Conservation (phyloP, 306 rosid genomes). For the Castanospermum australe region DNA sequence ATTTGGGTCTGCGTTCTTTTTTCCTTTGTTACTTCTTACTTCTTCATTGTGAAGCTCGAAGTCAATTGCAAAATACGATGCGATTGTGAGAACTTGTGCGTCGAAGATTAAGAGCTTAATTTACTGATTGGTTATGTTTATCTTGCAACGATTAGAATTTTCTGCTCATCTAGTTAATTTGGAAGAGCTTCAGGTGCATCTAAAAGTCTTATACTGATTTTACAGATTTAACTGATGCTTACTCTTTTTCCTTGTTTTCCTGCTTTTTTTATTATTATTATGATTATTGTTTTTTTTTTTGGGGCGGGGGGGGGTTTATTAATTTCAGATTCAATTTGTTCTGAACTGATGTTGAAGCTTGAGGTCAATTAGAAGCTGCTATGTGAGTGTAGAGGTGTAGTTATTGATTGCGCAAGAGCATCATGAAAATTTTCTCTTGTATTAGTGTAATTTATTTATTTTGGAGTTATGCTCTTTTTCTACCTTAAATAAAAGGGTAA, state of each 20-base stretch:
- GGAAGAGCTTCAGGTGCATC: background rate
- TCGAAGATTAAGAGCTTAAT: conserved; percentile 4
- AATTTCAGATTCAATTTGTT: conserved; percentile 11
- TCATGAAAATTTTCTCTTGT: background rate
- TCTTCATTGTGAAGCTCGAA: background rate
- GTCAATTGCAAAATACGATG: background rate
- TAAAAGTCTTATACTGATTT: background rate
- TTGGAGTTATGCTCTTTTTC: background rate
- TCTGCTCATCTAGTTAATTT: background rate
- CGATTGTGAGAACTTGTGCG: background rate
- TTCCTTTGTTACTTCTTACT: background rate
- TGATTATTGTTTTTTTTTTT: too few species aligned
- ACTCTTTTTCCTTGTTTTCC: background rate
- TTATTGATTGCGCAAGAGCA: background rate
- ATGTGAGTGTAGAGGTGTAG: background rate
- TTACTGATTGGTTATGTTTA: background rate
- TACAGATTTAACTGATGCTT: background rate
- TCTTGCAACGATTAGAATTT: background rate
- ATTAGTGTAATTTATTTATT: background rate
- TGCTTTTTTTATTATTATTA: too few species aligned
- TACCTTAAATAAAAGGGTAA: background rate
- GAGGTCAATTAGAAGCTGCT: background rate
- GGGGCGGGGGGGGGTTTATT: background rate
- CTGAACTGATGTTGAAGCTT: background rate
- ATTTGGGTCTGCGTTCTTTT: background rate